Percentiles rank a stretch among this genome's conserved stretches.
phyloP scores from a whole-genome alignment of 495 filamentous ascomycete species.

The Daldinia concentrica region DNA sequence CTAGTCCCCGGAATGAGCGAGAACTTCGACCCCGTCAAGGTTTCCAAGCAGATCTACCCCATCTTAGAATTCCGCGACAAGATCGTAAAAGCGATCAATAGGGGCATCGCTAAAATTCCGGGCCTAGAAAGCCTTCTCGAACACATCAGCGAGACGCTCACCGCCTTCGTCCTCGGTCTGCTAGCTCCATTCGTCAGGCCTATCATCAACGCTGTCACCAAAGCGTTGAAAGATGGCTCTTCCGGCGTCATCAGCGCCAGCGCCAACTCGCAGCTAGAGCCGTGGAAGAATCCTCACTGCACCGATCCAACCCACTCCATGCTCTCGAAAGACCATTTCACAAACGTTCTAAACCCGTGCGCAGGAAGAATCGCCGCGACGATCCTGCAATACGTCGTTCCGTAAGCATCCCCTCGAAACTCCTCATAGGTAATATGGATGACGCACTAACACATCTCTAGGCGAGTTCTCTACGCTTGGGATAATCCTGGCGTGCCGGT shows the following conservation, averaged over 20 bases:
- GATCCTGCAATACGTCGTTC: constrained; percentile 84
- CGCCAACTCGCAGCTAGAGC: constrained; percentile 86
- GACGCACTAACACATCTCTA: constrained; percentile 29
- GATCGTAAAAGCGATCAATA: constrained; percentile 82
- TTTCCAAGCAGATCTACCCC: constrained; percentile 86
- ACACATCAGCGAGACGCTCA: constrained; percentile 89
- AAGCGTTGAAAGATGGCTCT: constrained; percentile 83
- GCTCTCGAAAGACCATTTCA: constrained; percentile 96
- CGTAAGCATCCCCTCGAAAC: constrained; percentile 52
- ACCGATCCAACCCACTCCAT: constrained; percentile 94
- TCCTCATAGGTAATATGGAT: background rate
- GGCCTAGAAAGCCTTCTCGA: constrained; percentile 87
- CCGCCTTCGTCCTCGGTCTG: constrained; percentile 87
- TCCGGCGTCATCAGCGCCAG: constrained; percentile 80
- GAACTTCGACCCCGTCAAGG: constrained; percentile 84
- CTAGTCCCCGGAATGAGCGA: constrained; percentile 72
- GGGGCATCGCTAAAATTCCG: constrained; percentile 89
- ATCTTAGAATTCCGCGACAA: constrained; percentile 94
- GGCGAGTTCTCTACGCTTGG: constrained; percentile 87
- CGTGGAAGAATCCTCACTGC: constrained; percentile 86
- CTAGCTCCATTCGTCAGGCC: constrained; percentile 90
- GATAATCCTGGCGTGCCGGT: constrained; percentile 82
- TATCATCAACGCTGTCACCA: constrained; percentile 86
- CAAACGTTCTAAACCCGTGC: constrained; percentile 87
- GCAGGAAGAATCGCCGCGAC: constrained; percentile 82